Conservation (phyloP, 1,139 yeast genomes). For the Debaryomyces sp. region DNA sequence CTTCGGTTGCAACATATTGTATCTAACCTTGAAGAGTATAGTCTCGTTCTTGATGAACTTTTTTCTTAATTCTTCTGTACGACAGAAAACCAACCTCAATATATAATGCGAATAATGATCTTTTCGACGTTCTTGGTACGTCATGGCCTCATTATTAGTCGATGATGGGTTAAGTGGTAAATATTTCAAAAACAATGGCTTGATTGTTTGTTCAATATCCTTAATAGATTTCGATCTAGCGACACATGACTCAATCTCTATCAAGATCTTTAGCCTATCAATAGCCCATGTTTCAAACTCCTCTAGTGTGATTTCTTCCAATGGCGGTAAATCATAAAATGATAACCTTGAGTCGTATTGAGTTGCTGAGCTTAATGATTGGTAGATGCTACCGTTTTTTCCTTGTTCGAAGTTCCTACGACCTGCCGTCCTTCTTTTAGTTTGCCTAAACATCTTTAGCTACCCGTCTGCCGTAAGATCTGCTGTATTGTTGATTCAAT, state of each 20-base stretch:
- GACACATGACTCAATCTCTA: constrained; percentile 78
- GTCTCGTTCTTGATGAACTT: constrained; percentile 81
- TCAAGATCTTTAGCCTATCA: constrained; percentile 78
- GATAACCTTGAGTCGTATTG: constrained; percentile 47
- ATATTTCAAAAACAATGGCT: constrained; percentile 63
- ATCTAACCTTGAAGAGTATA: constrained; percentile 72
- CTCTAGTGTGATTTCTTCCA: constrained; percentile 83
- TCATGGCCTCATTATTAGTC: constrained; percentile 33
- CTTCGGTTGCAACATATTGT: constrained; percentile 58
- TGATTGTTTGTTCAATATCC: constrained; percentile 67
- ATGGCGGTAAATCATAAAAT: constrained; percentile 76
- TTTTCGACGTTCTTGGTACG: constrained; percentile 64
- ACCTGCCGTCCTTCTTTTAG: constrained; percentile 75
- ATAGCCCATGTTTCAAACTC: constrained; percentile 96
- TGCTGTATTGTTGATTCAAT: background rate
- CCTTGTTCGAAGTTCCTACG: constrained; percentile 63
- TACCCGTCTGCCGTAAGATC: background rate
- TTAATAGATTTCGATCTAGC: constrained; percentile 64
- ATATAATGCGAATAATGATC: constrained; percentile 94
- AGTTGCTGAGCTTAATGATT: constrained; percentile 29
- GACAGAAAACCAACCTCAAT: constrained; percentile 83
- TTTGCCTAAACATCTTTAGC: constrained; percentile 65
- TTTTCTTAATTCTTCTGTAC: constrained; percentile 81
- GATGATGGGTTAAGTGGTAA: constrained; percentile 60
- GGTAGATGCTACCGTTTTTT: constrained; percentile 28